Evolutionary conservation across 495 filamentous ascomycete genomes (phyloP), one percentile per base, ranked within the genome.

Genomic region (Zalerion maritima): DNA sequence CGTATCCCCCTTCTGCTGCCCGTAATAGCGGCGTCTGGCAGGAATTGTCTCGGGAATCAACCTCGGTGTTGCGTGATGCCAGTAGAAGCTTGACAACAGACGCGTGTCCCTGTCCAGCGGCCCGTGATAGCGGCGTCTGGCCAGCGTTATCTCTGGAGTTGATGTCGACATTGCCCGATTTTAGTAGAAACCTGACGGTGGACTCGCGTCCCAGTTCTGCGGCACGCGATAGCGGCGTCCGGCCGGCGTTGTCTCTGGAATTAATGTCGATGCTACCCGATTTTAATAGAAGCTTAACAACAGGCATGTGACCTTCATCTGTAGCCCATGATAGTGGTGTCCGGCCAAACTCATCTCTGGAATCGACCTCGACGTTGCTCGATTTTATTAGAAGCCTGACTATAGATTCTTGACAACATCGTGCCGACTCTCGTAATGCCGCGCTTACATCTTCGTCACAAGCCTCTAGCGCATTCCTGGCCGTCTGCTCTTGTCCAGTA

Each of bases 11-110:
- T 16, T 43, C 40, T 11, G 42, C 42, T 9, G 55, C 49, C 17
- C 38, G 44, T 22, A 37, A 43, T 14, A 60, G 40, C 13, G 50
- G 50, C 6, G 55, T 44, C 28, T 39, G 41, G 9, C 55, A 49
- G 14, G 14, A 28, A 10, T 40, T 33, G 41, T 62, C 54, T 6
- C 26, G 36, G 1, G 31, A 28, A 21, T 57, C 34, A 9, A 55
- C 26, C 14, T 54, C 32, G 9, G 49, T 42, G 17, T 33, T 43
- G 10, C 35, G 5, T 25, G 31, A 35, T 16, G 26, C 35, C 7
- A 54, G 35, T 13, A 50, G 26, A 10, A 52, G 24, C 28, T 43
- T 30, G 24, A 47, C 35, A 10, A 45, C 29, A 16, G 15, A 19
- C 29, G 21, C 29, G 32, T 57, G 37, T 5, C 46, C 49, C 6